Conservation (phyloP, 306 rosid genomes). For the Fagus crenata region DNA sequence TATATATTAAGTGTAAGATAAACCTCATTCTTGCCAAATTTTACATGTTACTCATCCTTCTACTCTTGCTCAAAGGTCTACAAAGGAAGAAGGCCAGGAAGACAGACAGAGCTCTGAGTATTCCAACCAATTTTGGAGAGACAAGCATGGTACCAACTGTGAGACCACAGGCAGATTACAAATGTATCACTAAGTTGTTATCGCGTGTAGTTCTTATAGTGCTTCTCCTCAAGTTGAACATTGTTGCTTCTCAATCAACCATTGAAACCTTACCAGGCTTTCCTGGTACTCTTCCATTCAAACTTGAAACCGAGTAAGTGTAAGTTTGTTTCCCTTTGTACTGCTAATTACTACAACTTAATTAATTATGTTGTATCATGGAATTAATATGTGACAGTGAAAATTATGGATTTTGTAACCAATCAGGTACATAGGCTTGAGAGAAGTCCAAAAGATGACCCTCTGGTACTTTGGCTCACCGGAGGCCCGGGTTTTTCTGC, state of each 20-base stretch:
- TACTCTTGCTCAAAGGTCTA: too few relatives aligned
- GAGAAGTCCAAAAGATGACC: slow-evolving; percentile 23
- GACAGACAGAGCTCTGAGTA: too few relatives aligned
- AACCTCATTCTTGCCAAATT: too few relatives aligned
- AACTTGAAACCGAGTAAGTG: slow-evolving; percentile 8
- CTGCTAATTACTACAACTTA: neutral
- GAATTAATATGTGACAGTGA: neutral
- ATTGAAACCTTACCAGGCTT: neutral
- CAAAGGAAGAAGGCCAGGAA: too few relatives aligned
- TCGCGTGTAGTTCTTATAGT: neutral
- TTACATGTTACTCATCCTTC: too few relatives aligned
- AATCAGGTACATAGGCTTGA: slow-evolving; percentile 20
- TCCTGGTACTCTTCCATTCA: neutral
- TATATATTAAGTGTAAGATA: too few relatives aligned
- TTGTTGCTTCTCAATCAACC: neutral
- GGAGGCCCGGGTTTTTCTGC: slow-evolving; percentile 32
- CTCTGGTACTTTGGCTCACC: slow-evolving; percentile 26
- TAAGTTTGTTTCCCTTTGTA: slow-evolving; percentile 6
- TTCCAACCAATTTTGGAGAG: too few relatives aligned
- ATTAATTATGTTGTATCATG: neutral
- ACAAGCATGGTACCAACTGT: neutral
- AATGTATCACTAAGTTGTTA: neutral
- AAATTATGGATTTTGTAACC: slow-evolving; percentile 6
- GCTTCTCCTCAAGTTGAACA: neutral
- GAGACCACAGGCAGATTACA: neutral